phyloP scores from a whole-genome alignment of 2,329 filamentous ascomycete genomes.

The Venturia pyrina region DNA sequence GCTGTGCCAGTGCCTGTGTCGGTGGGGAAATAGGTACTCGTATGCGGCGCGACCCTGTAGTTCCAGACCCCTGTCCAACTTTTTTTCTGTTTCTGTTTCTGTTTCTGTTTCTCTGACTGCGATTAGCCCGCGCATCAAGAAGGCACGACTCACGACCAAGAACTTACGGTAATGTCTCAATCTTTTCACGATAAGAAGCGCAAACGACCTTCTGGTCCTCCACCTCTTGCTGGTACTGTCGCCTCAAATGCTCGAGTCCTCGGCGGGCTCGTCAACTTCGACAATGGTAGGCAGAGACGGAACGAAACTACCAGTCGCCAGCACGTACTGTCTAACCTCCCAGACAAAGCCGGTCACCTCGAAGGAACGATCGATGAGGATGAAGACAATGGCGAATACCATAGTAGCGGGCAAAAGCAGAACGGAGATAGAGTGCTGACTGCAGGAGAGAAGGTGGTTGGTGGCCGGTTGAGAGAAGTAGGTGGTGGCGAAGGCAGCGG shows the following conservation, averaged over 20 bases:
- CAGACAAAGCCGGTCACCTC: neutral
- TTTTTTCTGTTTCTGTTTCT: neutral
- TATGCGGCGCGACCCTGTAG: neutral
- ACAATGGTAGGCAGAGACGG: neutral
- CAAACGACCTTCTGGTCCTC: neutral
- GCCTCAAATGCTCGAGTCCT: neutral
- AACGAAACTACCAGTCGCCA: neutral
- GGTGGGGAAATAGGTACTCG: neutral
- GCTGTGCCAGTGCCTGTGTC: no score
- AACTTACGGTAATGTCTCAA: neutral
- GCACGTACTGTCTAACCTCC: neutral
- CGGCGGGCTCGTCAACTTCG: neutral
- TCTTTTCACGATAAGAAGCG: neutral
- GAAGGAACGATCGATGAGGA: neutral
- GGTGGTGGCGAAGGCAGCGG: neutral
- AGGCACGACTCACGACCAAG: neutral
- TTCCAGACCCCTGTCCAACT: neutral
- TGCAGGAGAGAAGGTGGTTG: constrained; percentile 21
- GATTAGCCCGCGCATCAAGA: neutral
- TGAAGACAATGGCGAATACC: neutral
- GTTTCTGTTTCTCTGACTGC: neutral
- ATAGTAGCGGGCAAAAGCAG: neutral
- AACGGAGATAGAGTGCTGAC: constrained; percentile 22
- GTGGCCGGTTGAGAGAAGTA: neutral
- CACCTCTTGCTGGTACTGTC: neutral